phyloP scores from a whole-genome alignment of 768 basidiomycete genomes.

The Trametes villosa region DNA sequence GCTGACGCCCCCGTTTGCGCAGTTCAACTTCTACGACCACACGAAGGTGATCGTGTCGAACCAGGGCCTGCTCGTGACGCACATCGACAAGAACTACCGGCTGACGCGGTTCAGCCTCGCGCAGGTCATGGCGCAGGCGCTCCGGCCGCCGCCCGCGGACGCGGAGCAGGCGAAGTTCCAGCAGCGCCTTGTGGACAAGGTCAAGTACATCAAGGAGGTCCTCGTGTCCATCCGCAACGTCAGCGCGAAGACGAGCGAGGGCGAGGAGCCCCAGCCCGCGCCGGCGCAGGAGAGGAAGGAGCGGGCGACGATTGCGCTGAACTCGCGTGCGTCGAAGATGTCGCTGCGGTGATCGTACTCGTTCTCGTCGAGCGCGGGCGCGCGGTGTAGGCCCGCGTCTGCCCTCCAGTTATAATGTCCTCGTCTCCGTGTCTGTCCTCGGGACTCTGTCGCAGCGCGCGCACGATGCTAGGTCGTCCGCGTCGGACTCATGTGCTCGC shows the following conservation, averaged over 20 bases:
- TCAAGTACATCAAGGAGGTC: slow-evolving; percentile 88
- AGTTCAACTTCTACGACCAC: slow-evolving; percentile 99
- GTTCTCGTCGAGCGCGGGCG: background rate
- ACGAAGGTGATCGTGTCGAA: slow-evolving; percentile 90
- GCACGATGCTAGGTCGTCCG: slow-evolving; percentile 15
- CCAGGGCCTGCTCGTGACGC: slow-evolving; percentile 76
- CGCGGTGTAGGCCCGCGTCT: slow-evolving; percentile 6
- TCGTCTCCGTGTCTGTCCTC: background rate
- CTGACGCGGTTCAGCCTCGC: slow-evolving; percentile 74
- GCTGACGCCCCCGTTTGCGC: slow-evolving; percentile 15
- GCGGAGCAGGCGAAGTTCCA: slow-evolving; percentile 63
- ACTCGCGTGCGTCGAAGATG: slow-evolving; percentile 24
- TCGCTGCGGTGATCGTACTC: slow-evolving; percentile 18
- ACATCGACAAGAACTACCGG: slow-evolving; percentile 89
- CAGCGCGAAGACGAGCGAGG: slow-evolving; percentile 40
- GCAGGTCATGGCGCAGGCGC: slow-evolving; percentile 65
- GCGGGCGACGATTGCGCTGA: too few relatives aligned
- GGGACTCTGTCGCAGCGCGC: background rate
- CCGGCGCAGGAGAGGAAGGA: too few relatives aligned
- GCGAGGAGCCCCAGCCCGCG: slow-evolving; percentile 9
- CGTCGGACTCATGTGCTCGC: too few relatives aligned
- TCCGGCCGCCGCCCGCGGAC: slow-evolving; percentile 47
- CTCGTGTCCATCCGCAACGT: slow-evolving; percentile 70
- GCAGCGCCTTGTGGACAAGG: slow-evolving; percentile 72
- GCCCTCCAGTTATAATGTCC: background rate